phyloP scores from a whole-genome alignment of 768 basidiomycete genomes.

The Sarcodon aspratus region DNA sequence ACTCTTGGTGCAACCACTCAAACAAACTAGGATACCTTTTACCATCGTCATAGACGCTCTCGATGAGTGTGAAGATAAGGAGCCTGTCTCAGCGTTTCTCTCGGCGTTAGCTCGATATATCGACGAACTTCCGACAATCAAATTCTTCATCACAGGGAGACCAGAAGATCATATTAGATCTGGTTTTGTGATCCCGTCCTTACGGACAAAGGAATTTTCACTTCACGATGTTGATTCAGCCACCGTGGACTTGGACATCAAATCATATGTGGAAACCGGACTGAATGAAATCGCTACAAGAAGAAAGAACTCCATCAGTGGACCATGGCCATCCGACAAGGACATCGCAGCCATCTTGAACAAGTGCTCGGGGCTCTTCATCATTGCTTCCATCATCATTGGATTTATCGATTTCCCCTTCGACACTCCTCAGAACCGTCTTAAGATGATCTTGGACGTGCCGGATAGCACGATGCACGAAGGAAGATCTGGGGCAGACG shows the following conservation, averaged over 20 bases:
- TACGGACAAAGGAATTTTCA: not conserved
- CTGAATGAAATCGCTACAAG: not conserved
- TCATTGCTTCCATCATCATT: not conserved
- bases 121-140: not conserved
- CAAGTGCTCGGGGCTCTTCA: not conserved
- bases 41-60: constrained; percentile 26
- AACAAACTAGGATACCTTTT: not conserved
- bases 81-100: not conserved
- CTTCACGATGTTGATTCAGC: not conserved
- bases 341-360: not conserved
- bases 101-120: not conserved
- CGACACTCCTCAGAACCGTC: not conserved
- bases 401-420: not conserved
- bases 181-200: not conserved
- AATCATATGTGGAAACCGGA: not conserved
- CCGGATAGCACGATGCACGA: not conserved
- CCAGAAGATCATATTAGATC: not conserved
- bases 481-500: no score
- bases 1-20: constrained; percentile 8
- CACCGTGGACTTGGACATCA: not conserved
- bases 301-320: not conserved
- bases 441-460: not conserved
- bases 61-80: constrained; percentile 18
- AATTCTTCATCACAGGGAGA: not conserved
- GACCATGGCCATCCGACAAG: not conserved